Percentiles rank a stretch among this genome's conserved stretches.
These are phyloP conservation scores for Telopea speciosissima DNA, from an alignment of 177 flowering plant species.

Conservation along the genomic window DNA sequence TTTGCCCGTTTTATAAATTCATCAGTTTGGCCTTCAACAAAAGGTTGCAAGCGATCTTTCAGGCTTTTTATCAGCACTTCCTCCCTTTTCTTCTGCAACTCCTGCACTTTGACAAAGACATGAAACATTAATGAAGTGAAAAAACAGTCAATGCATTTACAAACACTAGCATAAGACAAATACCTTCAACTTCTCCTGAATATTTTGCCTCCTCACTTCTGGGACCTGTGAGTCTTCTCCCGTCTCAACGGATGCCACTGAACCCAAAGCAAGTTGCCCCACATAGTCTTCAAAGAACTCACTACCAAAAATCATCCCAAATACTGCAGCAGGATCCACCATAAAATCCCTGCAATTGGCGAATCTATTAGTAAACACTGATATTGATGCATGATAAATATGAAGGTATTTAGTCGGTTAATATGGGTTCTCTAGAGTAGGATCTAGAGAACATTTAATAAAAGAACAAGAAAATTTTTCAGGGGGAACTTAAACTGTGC, in stretches of 20 bases:
- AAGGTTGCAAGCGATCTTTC: slow-evolving; percentile 66
- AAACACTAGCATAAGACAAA: background rate
- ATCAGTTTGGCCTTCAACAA: slow-evolving; percentile 55
- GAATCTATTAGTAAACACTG: background rate
- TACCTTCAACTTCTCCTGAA: slow-evolving; percentile 70
- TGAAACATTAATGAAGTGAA: background rate
- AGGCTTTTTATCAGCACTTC: slow-evolving; percentile 50
- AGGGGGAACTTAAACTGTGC: too few relatives aligned
- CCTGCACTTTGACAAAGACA: slow-evolving; percentile 32
- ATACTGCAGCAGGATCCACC: slow-evolving; percentile 81
- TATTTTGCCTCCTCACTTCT: slow-evolving; percentile 32
- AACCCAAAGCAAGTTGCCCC: slow-evolving; percentile 81
- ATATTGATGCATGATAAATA: background rate
- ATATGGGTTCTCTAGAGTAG: too few relatives aligned
- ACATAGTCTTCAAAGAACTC: slow-evolving; percentile 89
- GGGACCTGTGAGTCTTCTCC: slow-evolving; percentile 41
- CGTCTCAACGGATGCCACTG: slow-evolving; percentile 49
- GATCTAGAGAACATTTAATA: too few relatives aligned
- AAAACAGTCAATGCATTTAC: background rate
- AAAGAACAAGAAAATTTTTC: too few relatives aligned
- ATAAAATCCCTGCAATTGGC: slow-evolving; percentile 55
- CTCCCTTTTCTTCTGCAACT: slow-evolving; percentile 65
- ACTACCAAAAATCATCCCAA: slow-evolving; percentile 95
- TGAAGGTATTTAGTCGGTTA: too few relatives aligned
- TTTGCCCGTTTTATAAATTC: slow-evolving; percentile 73